Evolutionary conservation across 202 grass and related monocot genomes (phyloP).

Genomic region (Carex sylvatica): DNA sequence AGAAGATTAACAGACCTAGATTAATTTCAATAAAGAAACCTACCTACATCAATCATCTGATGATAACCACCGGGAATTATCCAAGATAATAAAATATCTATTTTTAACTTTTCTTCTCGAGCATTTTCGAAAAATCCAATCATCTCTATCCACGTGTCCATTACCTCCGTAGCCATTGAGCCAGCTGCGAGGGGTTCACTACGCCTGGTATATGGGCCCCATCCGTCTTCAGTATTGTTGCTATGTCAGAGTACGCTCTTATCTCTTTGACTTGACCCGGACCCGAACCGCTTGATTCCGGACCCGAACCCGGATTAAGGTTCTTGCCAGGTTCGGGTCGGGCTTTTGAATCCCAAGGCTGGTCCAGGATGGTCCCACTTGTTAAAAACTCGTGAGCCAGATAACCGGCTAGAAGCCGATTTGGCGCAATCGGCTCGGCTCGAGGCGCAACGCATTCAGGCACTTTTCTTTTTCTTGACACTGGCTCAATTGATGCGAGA

Average conservation of each 20-base stretch:
- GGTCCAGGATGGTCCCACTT: conserved; percentile 55
- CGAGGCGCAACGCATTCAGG: conserved; percentile 26
- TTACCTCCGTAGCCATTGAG: conserved; percentile 51
- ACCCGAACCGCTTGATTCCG: not conserved
- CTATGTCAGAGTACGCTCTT: conserved; percentile 53
- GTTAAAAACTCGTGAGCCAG: conserved; percentile 73
- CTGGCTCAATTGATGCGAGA: conserved; percentile 33
- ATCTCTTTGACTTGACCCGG: not conserved
- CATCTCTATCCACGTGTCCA: not conserved
- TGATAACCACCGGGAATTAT: not conserved
- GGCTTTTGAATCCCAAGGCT: conserved; percentile 12
- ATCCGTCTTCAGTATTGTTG: conserved; percentile 49
- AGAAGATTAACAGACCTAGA: conserved; percentile 10
- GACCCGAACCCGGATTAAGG: not conserved
- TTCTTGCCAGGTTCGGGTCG: conserved; percentile 27
- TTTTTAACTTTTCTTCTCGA: not conserved
- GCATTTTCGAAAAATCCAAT: not conserved
- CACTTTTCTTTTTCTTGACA: conserved; percentile 62
- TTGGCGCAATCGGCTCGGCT: not conserved
- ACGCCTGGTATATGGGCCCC: conserved; percentile 51
- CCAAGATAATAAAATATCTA: not conserved
- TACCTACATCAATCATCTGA: not conserved
- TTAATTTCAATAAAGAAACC: not conserved
- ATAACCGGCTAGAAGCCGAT: conserved; percentile 52
- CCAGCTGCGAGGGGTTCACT: conserved; percentile 72